Evolutionary conservation across 176 grass and related monocot species (phyloP).

Genomic region (Lolium perenne): DNA sequence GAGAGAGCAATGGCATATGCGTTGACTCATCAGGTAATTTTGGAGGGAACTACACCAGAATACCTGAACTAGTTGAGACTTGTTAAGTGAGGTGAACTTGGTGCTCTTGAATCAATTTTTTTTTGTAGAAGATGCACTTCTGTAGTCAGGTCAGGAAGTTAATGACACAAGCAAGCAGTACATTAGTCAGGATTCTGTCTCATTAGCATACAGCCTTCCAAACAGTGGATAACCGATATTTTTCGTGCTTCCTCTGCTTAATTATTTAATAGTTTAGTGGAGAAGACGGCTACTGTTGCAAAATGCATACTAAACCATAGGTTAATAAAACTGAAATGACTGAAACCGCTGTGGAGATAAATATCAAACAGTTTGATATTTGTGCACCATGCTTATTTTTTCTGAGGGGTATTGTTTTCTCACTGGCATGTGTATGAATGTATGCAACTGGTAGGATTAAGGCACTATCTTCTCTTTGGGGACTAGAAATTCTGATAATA

Average conservation of each 20-base stretch:
- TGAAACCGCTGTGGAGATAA: not conserved
- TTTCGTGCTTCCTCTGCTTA: slow-evolving; percentile 17
- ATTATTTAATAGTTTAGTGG: slow-evolving; percentile 26
- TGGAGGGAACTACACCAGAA: slow-evolving; percentile 8
- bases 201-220: not conserved
- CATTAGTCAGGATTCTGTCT: slow-evolving; percentile 16
- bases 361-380: slow-evolving; percentile 14
- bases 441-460: not conserved
- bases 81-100: slow-evolving; percentile 27
- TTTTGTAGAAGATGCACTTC: slow-evolving; percentile 37
- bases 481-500: not conserved
- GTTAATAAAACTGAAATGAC: slow-evolving; percentile 7
- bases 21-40: slow-evolving; percentile 92
- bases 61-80: slow-evolving; percentile 12
- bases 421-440: not conserved
- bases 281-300: not conserved
- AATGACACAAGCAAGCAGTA: slow-evolving; percentile 13
- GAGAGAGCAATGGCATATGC: slow-evolving; percentile 99
- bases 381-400: slow-evolving; percentile 37
- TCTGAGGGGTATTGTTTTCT: slow-evolving; percentile 9
- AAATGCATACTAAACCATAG: not conserved
- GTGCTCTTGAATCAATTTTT: slow-evolving; percentile 1
- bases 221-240: not conserved
- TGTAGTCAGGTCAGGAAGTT: slow-evolving; percentile 2
- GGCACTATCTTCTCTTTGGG: not conserved